Conservation (phyloP, 2,329 filamentous ascomycete genomes). For the Trichophyton rubrum region DNA sequence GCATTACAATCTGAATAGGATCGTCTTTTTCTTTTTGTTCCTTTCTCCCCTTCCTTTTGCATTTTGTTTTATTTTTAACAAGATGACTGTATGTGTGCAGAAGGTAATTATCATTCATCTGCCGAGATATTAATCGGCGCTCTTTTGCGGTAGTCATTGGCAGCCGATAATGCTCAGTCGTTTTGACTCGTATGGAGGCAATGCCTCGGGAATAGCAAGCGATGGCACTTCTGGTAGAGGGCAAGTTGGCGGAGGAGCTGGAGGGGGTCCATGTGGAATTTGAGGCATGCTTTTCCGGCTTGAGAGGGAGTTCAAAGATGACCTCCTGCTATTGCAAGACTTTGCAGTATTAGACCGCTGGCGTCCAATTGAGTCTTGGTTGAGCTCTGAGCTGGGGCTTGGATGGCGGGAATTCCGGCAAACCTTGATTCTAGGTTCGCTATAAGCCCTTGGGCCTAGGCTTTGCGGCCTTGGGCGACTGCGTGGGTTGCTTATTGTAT, state of each 20-base stretch:
- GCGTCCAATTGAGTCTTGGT: background rate
- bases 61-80: background rate
- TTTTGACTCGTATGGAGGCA: conserved; percentile 21
- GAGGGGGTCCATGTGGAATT: conserved; percentile 16
- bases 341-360: background rate
- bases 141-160: background rate
- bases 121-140: background rate
- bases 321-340: background rate
- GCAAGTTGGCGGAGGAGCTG: conserved; percentile 19
- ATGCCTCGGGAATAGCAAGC: conserved; percentile 20
- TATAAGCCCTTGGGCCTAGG: background rate
- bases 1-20: too few relatives aligned
- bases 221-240: conserved; percentile 18
- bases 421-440: background rate
- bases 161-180: background rate
- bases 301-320: conserved; percentile 6
- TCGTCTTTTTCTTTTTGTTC: too few relatives aligned
- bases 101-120: background rate
- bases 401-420: background rate
- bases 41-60: too few relatives aligned
- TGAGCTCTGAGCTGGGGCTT: background rate
- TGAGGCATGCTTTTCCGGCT: conserved; percentile 16
- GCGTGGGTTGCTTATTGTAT: background rate
- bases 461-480: background rate
- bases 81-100: background rate